Evolutionary conservation across 2,329 filamentous ascomycete species (phyloP), one percentile per base, ranked within the genome.

Genomic region (Pseudogymnoascus sp.): DNA sequence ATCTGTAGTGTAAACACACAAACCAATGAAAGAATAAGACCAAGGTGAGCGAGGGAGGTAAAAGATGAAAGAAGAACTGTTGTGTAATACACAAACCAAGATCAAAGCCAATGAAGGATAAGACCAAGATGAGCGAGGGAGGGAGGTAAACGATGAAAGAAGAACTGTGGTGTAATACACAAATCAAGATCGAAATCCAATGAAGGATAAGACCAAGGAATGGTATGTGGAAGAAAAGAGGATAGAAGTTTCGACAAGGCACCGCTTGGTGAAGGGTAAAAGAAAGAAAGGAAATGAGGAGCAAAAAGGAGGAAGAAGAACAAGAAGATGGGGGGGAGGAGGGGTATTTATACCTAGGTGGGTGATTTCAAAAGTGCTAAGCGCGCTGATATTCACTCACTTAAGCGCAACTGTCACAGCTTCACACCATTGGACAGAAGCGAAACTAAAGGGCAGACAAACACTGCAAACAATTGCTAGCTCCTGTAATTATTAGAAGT

Each of bases 341-440:
- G 49, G 49, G 16, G 49, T 22, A 55, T 55, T 55, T 55, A 55
- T 55, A 55, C 49, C 28, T 9, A 55, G 49, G 28, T 33, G 49
- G 49, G 28, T 55, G 49, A 55, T 55, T 55, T 33, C 25, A 5
- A 33, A 55, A 33, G 8, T 33, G 28, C 5, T 33, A 55, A 55
- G 49, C 49, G 49, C 28, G 49, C 28, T 19, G 9, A 55, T 55
- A 55, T 55, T 55, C 49, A 55, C 49, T 33, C 49, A 55, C 49
- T 33, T 55, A 55, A 55, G 49, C 49, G 49, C 49, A 28, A 55
- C 16, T 19, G 16, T 33, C 28, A 55, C 5, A 2, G 49, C 49
- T 14, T 33, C 49, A 55, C 16, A 16, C 16, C 16, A 55, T 55
- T 55, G 49, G 28, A 33, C 49, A 12, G 49, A 52, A 52, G 45